Evolutionary conservation across 2,329 filamentous ascomycete genomes (phyloP), one percentile per base, ranked within the genome.

Genomic region (Cytospora paraplurivora): DNA sequence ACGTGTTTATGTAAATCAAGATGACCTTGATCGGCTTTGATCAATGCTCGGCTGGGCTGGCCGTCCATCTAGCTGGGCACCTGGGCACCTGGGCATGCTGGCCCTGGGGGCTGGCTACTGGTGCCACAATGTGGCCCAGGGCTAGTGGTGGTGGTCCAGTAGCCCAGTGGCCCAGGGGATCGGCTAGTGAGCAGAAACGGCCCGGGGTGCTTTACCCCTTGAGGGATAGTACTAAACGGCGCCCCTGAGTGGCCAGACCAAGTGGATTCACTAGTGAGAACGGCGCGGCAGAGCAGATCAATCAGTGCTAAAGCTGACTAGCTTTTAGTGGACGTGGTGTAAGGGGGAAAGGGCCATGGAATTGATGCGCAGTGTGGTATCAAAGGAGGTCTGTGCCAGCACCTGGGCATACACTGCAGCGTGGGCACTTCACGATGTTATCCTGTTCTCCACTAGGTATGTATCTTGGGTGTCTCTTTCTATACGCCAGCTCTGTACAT

Each of bases 271-370:
- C 59, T 61, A 61, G 59, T 37, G 49, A 44, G 59, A 55, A 61
- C 59, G 59, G 59, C 49, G 49, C 59, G 59, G 51, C 59, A 61
- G 59, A 61, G 51, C 58, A 53, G 12, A 7, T 37, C 35, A 19
- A 41, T 11, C 58, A 54, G 15, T 10, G 50, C 21, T 27, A 21
- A 44, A 17, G 33, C 13, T 59, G 56, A 47, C 21, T 19, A 12
- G 44, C 44, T 47, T 47, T 47, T 47, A 10, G 1, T 19, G 19
- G 44, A 11, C 8, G 44, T n/a, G 44, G n/a, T 15, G 38, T n/a
- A 13, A 17, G 38, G 38, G 15, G 4, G 38, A 4, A 47, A 12
- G 44, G 44, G 44, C 27, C 27, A 27, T 27, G 27, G 27, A 27
- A 27, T 27, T 4, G 27, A 27, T 27, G 27, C 27, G 27, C 27